Evolutionary conservation across 805 yeast species (phyloP).

Genomic region (Kazachstania taianensis): DNA sequence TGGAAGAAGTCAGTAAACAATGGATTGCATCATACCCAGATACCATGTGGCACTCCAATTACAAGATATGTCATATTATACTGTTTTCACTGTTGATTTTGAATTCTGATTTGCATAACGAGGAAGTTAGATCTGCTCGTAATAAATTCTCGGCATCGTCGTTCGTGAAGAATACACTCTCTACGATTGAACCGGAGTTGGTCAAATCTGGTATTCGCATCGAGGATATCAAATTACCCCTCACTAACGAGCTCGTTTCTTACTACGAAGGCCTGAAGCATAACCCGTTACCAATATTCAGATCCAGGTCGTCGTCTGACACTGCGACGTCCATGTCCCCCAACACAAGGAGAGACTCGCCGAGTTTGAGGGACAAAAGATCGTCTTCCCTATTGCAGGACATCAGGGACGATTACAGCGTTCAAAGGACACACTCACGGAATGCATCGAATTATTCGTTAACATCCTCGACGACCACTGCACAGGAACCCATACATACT

Average conservation of each 20-base stretch:
- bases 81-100: constrained; percentile 61
- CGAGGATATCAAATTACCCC: constrained; percentile 6
- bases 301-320: constrained; percentile 4
- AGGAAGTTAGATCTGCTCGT: constrained; percentile 26
- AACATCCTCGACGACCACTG: neutral
- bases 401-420: neutral
- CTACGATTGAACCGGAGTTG: constrained; percentile 32
- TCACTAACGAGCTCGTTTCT: constrained; percentile 13
- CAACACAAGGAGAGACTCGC: neutral
- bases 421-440: constrained; percentile 3
- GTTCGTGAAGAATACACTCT: constrained; percentile 41
- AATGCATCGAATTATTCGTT: neutral
- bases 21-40: constrained; percentile 45
- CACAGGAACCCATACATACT: constrained; percentile 6
- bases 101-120: constrained; percentile 69
- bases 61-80: constrained; percentile 56
- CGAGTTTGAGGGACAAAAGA: neutral
- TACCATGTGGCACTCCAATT: constrained; percentile 35
- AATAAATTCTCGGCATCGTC: constrained; percentile 33
- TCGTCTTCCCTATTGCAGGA: neutral
- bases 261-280: constrained; percentile 18
- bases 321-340: neutral
- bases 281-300: constrained; percentile 19
- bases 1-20: constrained; percentile 55
- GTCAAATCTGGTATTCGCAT: constrained; percentile 2